Evolutionary conservation across 176 grass and related monocot genomes (phyloP), one percentile per base, ranked within the genome.

Genomic region (Oryza glumipatula): DNA sequence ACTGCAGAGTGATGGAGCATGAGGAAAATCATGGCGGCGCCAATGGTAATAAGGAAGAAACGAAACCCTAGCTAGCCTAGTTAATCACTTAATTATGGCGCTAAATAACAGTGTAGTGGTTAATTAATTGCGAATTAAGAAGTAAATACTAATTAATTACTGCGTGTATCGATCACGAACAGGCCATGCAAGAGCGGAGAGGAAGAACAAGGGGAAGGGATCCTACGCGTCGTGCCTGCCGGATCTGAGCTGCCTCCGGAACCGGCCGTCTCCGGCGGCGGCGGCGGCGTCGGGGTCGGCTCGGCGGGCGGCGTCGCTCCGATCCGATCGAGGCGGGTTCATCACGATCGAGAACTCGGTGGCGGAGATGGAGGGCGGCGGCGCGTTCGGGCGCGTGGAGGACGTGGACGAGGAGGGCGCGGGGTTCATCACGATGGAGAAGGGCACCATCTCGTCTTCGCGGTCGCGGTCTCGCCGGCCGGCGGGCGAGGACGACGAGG

Each of bases 281-380:
- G 79, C 82, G 7, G 87, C 78, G 7, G 64, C n/a, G 36, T 38
- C 36, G 36, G 36, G 36, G 36, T 38, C 36, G 36, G 36, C 36
- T 0, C 8, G 67, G n/a, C 76, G 46, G 79, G 36, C 36, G 36
- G 36, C 36, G 36, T 91, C 89, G 11, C 73, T 87, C 81, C 85
- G 80, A 5, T 93, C 88, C 3, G 87, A 96, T 43, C 68, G 76
- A 17, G 92, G 87, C 16, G 91, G 85, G 24, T 98, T 92, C 85
- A 98, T 98, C 84, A 98, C 95, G 36, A 93, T 98, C 85, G 95
- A 98, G 91, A 98, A 98, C 90, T 90, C 90, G 68, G 72, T 61
- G 79, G 84, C 58, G 12, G 86, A 82, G 58, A 90, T 83, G 78
- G 83, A 79, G 10, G 51, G 22, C 23, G 86, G 65, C 21, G 87